Conservation (phyloP, 306 rosid genomes). For the Crotalaria pallida region DNA sequence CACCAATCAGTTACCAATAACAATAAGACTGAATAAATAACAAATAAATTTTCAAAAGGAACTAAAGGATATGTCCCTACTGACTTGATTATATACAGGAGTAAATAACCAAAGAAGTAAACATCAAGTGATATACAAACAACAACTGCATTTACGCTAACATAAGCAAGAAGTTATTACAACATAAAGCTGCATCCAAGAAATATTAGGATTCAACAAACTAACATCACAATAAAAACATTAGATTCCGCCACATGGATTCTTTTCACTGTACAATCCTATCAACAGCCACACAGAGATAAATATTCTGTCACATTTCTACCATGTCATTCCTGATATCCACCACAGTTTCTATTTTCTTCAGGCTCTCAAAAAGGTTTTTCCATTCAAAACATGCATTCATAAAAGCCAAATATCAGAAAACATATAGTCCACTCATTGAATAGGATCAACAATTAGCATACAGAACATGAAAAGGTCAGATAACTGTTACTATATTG, state of each 20-base stretch:
- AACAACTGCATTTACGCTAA: background rate
- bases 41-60: slow-evolving; percentile 11
- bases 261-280: background rate
- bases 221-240: background rate
- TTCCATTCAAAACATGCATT: background rate
- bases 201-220: background rate
- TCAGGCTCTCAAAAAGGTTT: background rate
- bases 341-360: background rate
- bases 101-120: background rate
- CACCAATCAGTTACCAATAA: slow-evolving; percentile 25
- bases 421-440: background rate
- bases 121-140: background rate
- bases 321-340: background rate
- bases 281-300: background rate
- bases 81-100: background rate
- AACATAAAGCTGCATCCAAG: slow-evolving; percentile 19
- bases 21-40: slow-evolving; percentile 14
- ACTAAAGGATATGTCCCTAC: slow-evolving; percentile 5
- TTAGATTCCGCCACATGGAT: background rate
- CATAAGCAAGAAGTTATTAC: background rate
- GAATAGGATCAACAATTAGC: slow-evolving; percentile 16
- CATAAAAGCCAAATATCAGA: background rate
- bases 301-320: background rate
- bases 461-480: slow-evolving; percentile 2
- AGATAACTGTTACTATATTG: slow-evolving; percentile 16